Percentiles rank a stretch among this genome's conserved stretches.
Evolutionary conservation across 2,329 filamentous ascomycete genomes (phyloP).

Genomic region (Ustilaginoidea virens): DNA sequence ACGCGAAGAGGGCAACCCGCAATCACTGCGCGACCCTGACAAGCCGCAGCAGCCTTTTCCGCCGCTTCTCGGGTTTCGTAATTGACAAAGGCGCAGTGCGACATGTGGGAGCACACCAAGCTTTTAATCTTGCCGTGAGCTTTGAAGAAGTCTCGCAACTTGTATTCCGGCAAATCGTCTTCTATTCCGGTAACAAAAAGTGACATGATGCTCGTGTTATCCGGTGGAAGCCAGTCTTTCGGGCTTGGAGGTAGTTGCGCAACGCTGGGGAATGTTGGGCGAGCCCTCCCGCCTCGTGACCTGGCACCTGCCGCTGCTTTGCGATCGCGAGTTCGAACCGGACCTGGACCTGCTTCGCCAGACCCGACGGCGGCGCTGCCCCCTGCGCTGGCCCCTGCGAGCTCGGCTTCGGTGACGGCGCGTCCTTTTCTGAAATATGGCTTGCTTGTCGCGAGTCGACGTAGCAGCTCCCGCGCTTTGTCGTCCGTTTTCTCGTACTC

Average conservation of each 20-base stretch:
- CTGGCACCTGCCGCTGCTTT: constrained; percentile 37
- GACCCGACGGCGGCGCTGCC: constrained; percentile 37
- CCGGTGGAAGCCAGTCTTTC: constrained; percentile 73
- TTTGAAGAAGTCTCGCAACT: constrained; percentile 80
- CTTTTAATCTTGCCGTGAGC: constrained; percentile 82
- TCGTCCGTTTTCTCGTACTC: constrained; percentile 96
- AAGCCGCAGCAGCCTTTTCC: constrained; percentile 70
- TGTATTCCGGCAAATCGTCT: constrained; percentile 87
- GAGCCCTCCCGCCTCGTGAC: constrained; percentile 25
- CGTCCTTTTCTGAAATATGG: constrained; percentile 89
- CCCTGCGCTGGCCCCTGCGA: constrained; percentile 19
- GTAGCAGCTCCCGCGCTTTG: constrained; percentile 78
- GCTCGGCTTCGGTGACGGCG: constrained; percentile 44
- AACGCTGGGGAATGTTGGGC: constrained; percentile 49
- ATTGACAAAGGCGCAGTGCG: constrained; percentile 94
- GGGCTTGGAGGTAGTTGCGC: constrained; percentile 66
- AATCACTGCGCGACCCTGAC: constrained; percentile 78
- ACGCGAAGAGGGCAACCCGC: constrained; percentile 81
- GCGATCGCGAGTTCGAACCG: constrained; percentile 60
- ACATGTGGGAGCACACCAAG: constrained; percentile 89
- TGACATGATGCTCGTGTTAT: constrained; percentile 76
- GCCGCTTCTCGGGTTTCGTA: constrained; percentile 74
- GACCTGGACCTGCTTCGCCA: constrained; percentile 50
- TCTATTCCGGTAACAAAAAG: constrained; percentile 92
- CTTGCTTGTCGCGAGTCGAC: constrained; percentile 76